phyloP scores from a whole-genome alignment of 2,329 filamentous ascomycete species.

The Diplodia intermedia region DNA sequence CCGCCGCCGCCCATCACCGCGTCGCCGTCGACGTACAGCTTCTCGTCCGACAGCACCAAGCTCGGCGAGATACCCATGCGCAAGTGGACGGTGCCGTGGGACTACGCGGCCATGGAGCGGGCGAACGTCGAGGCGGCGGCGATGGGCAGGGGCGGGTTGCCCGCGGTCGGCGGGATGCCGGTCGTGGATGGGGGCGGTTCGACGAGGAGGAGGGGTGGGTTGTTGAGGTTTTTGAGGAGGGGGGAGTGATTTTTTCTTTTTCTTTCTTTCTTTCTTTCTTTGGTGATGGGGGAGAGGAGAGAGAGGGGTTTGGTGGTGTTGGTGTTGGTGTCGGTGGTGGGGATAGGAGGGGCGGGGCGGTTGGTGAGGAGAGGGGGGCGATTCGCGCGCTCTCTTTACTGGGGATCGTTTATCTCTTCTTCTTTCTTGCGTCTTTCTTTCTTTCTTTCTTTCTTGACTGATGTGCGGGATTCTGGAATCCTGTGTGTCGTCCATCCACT shows the following conservation, averaged over 20 bases:
- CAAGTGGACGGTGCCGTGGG: slow-evolving; percentile 52
- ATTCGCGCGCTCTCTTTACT: no score
- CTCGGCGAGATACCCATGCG: slow-evolving; percentile 57
- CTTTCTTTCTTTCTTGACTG: no score
- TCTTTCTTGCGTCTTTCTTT: no score
- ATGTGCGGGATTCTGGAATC: no score
- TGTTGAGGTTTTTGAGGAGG: slow-evolving; percentile 20
- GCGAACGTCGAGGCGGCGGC: slow-evolving; percentile 50
- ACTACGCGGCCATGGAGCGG: slow-evolving; percentile 51
- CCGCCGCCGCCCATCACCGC: no score
- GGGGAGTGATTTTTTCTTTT: background rate
- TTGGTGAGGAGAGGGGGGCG: no score
- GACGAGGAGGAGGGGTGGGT: background rate
- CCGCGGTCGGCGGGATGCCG: background rate
- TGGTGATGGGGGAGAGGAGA: background rate
- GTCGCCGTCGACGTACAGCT: slow-evolving; percentile 52
- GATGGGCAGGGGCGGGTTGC: slow-evolving; percentile 36
- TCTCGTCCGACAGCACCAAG: slow-evolving; percentile 56
- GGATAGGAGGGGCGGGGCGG: no score
- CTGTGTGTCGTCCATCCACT: no score
- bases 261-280: no score
- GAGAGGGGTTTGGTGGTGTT: background rate
- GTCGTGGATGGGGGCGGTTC: background rate
- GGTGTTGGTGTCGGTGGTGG: background rate
- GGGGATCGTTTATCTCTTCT: no score